These are phyloP conservation scores for Fusarium marasasianum DNA, from an alignment of 2,329 filamentous ascomycete species.

Conservation along the genomic window DNA sequence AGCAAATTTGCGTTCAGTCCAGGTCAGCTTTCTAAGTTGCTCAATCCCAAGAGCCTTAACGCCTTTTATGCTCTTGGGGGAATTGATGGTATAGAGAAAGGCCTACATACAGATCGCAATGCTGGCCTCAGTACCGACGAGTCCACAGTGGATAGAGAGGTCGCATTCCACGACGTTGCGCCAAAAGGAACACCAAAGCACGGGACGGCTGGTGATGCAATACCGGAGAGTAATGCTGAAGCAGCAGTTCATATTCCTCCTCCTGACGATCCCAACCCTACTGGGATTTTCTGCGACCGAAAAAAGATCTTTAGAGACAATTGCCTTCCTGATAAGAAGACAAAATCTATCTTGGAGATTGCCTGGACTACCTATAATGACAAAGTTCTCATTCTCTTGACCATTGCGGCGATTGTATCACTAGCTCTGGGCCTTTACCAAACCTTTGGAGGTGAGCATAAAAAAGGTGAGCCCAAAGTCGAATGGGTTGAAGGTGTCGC, in stretches of 20 bases:
- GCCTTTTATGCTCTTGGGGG: constrained; percentile 82
- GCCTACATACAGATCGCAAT: constrained; percentile 71
- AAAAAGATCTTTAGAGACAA: constrained; percentile 67
- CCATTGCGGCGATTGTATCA: constrained; percentile 73
- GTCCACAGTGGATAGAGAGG: constrained; percentile 65
- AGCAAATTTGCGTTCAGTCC: constrained; percentile 88
- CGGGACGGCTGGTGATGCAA: constrained; percentile 46
- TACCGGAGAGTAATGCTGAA: constrained; percentile 43
- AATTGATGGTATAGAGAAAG: constrained; percentile 76
- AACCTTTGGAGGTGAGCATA: constrained; percentile 63
- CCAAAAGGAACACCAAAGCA: constrained; percentile 48
- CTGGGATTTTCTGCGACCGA: constrained; percentile 41
- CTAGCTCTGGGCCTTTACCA: constrained; percentile 76
- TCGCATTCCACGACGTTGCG: constrained; percentile 73
- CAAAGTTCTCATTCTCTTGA: constrained; percentile 76
- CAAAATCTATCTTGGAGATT: constrained; percentile 67
- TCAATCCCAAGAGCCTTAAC: constrained; percentile 80
- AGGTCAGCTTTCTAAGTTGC: constrained; percentile 80
- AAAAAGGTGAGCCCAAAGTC: constrained; percentile 60
- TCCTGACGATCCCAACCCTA: constrained; percentile 33
- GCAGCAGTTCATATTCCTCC: constrained; percentile 40
- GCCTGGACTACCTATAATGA: constrained; percentile 79
- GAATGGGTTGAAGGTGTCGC: constrained; percentile 76
- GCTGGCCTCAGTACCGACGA: constrained; percentile 78
- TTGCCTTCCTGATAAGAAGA: constrained; percentile 69